Percentiles rank a stretch among this genome's conserved stretches.
Conservation (phyloP, 2,329 filamentous ascomycete genomes). For the Verticillium longisporum region DNA sequence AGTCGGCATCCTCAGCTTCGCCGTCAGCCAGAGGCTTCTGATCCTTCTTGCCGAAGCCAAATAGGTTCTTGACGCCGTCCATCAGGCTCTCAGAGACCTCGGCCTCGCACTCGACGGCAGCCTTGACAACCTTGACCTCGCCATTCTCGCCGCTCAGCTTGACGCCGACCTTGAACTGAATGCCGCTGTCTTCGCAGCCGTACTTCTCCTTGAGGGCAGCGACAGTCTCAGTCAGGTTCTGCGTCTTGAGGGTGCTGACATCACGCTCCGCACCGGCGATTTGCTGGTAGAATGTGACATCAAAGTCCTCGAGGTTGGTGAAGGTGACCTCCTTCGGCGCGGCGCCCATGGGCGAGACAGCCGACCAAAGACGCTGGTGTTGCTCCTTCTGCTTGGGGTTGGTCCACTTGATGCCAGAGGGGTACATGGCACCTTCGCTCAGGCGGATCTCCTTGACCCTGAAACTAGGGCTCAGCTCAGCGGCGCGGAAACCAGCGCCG, state of each 20-base stretch:
- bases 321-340: constrained; percentile 80
- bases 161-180: constrained; percentile 73
- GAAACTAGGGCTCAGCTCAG: constrained; percentile 88
- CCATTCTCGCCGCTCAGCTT: constrained; percentile 67
- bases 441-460: constrained; percentile 93
- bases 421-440: constrained; percentile 68
- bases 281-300: constrained; percentile 72
- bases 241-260: constrained; percentile 62
- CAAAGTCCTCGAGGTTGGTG: constrained; percentile 75
- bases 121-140: constrained; percentile 69
- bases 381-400: constrained; percentile 61
- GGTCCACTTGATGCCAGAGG: constrained; percentile 69
- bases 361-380: constrained; percentile 77
- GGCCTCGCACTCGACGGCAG: constrained; percentile 78
- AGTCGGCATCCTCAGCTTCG: constrained; percentile 33
- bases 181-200: constrained; percentile 67
- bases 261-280: constrained; percentile 52
- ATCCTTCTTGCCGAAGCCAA: constrained; percentile 88
- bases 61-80: constrained; percentile 91
- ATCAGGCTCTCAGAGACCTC: constrained; percentile 69
- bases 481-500: constrained; percentile 90
- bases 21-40: constrained; percentile 66
- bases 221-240: constrained; percentile 82
- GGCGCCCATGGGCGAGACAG: constrained; percentile 66
- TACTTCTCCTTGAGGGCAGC: constrained; percentile 70